Base-by-base conservation (phyloP, 495 filamentous ascomycete species). In the Glutinoglossum americanum region DNA sequence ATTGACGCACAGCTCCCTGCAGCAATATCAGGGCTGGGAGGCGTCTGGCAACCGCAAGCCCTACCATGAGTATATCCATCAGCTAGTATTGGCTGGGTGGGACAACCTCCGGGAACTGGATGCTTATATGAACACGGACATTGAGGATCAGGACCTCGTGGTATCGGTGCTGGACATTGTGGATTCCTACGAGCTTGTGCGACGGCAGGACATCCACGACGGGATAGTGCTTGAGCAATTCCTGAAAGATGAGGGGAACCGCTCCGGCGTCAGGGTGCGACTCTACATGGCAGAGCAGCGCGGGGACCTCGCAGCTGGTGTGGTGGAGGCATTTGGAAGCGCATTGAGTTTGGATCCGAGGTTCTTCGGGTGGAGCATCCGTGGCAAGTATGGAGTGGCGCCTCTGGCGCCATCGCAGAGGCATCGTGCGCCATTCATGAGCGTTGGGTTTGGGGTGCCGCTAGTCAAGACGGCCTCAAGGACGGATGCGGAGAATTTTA, bases 401-500 rank as follows among this genome's bases (percentile, higher is more conserved):
- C 54, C 63, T 9, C 60, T 64, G 25, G 60, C 61, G 17, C 61
- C 64, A n/a, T 63, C 61, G 19, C 57, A 61, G 33, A 44, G 61
- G 44, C 59, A 66, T 33, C 55, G 58, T 39, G 63, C 60, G 21
- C 59, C 61, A 9, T 66, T 60, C 51, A 47, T 59, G 8, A 61
- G 27, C 35, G 28, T 66, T 13, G 63, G 61, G 30, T 64, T 66
- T 58, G 63, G 59, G 0, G 58, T 65, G 3, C 48, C 61, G 37
- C 39, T 39, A 11, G n/a, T 19, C 5, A 28, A n/a, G 8, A 57
- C 58, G 41, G 37, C 25, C 27, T n/a, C 4, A 11, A 26, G 17
- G 28, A 64, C 62, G 13, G 64, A 66, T 57, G 61, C 64, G 23
- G 62, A 64, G 51, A 60, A 27, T 33, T 64, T 66, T 54, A 62